These are phyloP conservation scores for Psidium friedrichsthalianum DNA, from an alignment of 345 rosid genomes.

Conservation along the genomic window DNA sequence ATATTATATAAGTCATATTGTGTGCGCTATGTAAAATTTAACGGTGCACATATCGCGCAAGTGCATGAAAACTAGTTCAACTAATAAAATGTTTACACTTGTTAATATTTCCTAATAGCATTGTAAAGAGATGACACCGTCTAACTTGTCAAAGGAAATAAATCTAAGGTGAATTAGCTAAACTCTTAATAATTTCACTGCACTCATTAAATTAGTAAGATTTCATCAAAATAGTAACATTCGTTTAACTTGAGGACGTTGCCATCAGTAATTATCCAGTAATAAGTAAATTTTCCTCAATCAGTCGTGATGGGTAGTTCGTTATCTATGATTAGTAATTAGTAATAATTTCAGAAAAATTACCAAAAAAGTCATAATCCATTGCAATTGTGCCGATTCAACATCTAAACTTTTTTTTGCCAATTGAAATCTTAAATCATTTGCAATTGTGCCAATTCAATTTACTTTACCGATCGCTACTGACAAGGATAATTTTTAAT, in stretches of 20 bases:
- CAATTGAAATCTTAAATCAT: too few species aligned
- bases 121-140: not conserved
- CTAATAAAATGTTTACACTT: not conserved
- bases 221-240: not conserved
- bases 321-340: too few species aligned
- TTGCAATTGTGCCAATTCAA: too few species aligned
- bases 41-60: not conserved
- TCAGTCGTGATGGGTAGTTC: not conserved
- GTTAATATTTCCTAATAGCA: not conserved
- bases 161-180: not conserved
- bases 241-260: not conserved
- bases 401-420: too few species aligned
- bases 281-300: not conserved
- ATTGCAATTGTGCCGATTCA: too few species aligned
- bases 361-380: too few species aligned
- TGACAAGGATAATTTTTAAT: too few species aligned
- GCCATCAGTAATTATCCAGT: not conserved
- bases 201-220: not conserved
- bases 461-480: too few species aligned
- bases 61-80: not conserved
- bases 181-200: not conserved
- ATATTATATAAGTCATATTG: too few species aligned
- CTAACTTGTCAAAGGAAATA: not conserved
- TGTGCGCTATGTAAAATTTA: not conserved
- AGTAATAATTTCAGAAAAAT: too few species aligned